phyloP scores from a whole-genome alignment of 345 rosid species.

The Eucalyptus tenuipes region DNA sequence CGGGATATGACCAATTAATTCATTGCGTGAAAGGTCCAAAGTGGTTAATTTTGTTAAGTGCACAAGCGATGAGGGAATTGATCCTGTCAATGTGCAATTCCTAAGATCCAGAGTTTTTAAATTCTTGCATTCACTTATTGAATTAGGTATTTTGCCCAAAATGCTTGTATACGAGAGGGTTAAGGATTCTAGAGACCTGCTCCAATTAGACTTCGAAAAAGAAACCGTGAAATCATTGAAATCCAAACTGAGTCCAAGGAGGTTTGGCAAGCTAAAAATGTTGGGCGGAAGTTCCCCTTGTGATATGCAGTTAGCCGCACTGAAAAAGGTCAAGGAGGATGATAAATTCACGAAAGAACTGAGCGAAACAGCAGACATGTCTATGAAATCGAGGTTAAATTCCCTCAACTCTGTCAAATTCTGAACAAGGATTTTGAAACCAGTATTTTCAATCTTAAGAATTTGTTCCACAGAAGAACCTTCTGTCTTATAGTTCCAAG shows the following conservation, averaged over 20 bases:
- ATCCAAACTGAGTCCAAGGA: background rate
- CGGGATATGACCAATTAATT: background rate
- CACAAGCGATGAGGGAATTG: background rate
- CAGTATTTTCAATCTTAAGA: background rate
- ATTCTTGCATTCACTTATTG: background rate
- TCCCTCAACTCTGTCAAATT: background rate
- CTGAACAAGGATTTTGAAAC: background rate
- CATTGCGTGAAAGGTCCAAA: background rate
- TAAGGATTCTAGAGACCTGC: background rate
- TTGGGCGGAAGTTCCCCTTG: background rate
- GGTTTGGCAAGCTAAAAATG: background rate
- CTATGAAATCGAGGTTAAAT: background rate
- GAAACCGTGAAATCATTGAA: accelerated
- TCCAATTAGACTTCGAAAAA: background rate
- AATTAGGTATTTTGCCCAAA: background rate
- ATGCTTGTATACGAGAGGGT: background rate
- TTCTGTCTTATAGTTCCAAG: background rate
- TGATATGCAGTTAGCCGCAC: accelerated
- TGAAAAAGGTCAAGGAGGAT: background rate
- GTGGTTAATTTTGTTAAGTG: background rate
- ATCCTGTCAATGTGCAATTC: accelerated
- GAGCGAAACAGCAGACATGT: background rate
- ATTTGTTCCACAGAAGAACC: no score
- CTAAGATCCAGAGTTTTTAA: background rate
- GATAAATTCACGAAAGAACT: background rate